phyloP scores from a whole-genome alignment of 2,329 filamentous ascomycete genomes.

The Beauveria australis region DNA sequence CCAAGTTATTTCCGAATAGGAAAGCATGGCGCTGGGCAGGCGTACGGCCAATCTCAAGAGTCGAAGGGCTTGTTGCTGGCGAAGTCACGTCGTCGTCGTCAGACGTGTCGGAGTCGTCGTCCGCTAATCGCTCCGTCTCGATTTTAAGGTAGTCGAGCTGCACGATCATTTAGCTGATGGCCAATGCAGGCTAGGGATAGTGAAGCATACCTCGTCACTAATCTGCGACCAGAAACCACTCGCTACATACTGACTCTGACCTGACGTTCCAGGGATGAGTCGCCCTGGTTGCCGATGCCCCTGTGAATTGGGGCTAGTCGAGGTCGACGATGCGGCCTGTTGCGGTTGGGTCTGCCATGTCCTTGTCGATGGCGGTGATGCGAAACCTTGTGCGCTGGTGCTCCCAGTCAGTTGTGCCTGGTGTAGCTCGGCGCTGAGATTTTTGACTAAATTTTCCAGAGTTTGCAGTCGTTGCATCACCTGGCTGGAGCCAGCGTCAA shows the following conservation, averaged over 20 bases:
- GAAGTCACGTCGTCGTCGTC: constrained; percentile 27
- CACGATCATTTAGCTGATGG: neutral
- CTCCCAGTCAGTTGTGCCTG: constrained; percentile 27
- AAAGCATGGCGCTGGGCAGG: constrained; percentile 42
- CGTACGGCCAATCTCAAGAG: constrained; percentile 31
- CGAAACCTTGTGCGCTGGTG: constrained; percentile 11
- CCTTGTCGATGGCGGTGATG: constrained; percentile 19
- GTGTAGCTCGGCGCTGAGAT: constrained; percentile 36
- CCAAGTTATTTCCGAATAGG: constrained; percentile 39
- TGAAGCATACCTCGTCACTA: constrained; percentile 41
- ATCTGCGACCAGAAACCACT: constrained; percentile 48
- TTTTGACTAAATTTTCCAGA: constrained; percentile 43
- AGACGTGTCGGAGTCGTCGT: constrained; percentile 29
- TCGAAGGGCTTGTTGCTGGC: constrained; percentile 22
- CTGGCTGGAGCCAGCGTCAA: constrained; percentile 23
- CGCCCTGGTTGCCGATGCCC: constrained; percentile 14
- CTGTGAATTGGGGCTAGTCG: constrained; percentile 11
- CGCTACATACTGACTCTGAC: constrained; percentile 38
- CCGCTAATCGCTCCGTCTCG: constrained; percentile 26
- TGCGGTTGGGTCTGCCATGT: constrained; percentile 21
- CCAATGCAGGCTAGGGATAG: neutral
- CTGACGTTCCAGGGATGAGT: constrained; percentile 13
- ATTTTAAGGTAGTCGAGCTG: constrained; percentile 38
- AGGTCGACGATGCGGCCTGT: constrained; percentile 15
- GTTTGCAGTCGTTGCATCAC: constrained; percentile 41